Base-by-base conservation (phyloP, 2,329 filamentous ascomycete genomes). In the Byssochlamys sp. region DNA sequence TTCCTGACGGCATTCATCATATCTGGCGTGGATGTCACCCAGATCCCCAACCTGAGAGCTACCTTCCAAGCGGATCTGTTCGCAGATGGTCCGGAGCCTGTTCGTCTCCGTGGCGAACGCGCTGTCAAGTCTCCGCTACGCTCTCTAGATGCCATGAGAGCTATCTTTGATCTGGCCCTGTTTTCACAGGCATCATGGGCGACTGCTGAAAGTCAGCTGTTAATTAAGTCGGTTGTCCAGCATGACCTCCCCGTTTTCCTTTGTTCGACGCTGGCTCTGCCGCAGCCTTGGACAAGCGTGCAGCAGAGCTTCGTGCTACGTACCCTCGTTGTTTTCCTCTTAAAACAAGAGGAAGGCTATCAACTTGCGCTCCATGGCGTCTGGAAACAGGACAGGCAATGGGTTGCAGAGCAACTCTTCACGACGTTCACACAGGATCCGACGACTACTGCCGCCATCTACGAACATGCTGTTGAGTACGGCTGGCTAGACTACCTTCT, bases 311-410 rank as follows among this genome's bases (percentile, higher is more conserved):
- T 80, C 52, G 73, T 81, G 31, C 65, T 77, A 59, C 71, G 75
- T 56, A 73, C 78, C 25, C 92, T 96, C 65, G 86, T 89, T 55
- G 88, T 88, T 10, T 96, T 95, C 69, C 79, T 96, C 28, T 82
- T 86, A 67, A 91, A 91, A 71, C 83, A 85, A 57, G 85, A 90
- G 10, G 81, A 86, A 3, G 84, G 91, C 57, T 88, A 90, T 70
- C 86, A 91, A 63, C 95, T 96, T 61, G 92, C 96, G 12, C 82
- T 99, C 58, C 87, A 96, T 68, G 91, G 90, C 58, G 77, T 96
- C 4, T 97, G 92, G 91, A 86, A 88, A 64, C 91, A 94, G 69
- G 90, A 97, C 69, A 89, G 86, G 63, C 82, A 87, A 24, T 97
- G 91, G 88, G 88, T 97, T 14, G 86, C 87, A 9, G 83, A 86